A percentile compares a stretch with the other conserved stretches of the same genome.
phyloP scores from a whole-genome alignment of 2,329 filamentous ascomycete species.

The Diaporthe sp. region DNA sequence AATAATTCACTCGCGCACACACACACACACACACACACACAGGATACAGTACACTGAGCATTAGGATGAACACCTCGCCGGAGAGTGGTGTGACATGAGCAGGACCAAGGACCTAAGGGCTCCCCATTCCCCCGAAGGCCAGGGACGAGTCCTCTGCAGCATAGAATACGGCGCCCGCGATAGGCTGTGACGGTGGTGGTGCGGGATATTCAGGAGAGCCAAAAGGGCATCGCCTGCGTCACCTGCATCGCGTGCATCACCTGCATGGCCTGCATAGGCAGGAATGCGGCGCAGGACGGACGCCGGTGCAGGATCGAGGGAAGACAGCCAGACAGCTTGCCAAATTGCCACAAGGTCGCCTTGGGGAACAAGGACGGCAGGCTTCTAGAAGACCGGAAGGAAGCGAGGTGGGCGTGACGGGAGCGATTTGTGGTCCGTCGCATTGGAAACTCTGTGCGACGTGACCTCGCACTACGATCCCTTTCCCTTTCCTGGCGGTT shows the following conservation, averaged over 20 bases:
- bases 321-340: not conserved
- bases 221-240: conserved; percentile 25
- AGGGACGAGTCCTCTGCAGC: conserved; percentile 17
- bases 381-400: conserved; percentile 31
- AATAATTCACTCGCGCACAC: not conserved
- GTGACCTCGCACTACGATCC: conserved; percentile 8
- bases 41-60: not conserved
- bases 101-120: not conserved
- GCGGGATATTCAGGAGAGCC: conserved; percentile 24
- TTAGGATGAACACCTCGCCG: not conserved
- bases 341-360: not conserved
- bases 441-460: conserved; percentile 13
- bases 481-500: not conserved
- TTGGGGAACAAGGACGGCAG: not conserved
- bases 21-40: not conserved
- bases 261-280: conserved; percentile 25
- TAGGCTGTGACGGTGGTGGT: conserved; percentile 5
- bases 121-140: not conserved
- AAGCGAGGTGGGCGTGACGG: conserved; percentile 1
- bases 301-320: conserved; percentile 6
- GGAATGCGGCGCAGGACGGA: conserved; percentile 19
- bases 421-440: conserved; percentile 13
- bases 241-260: conserved; percentile 20
- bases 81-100: conserved; percentile 20
- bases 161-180: conserved; percentile 2